Evolutionary conservation across 1,139 yeast species (phyloP), one percentile per base, ranked within the genome.

Genomic region (Lodderomyces parapsilosis): DNA sequence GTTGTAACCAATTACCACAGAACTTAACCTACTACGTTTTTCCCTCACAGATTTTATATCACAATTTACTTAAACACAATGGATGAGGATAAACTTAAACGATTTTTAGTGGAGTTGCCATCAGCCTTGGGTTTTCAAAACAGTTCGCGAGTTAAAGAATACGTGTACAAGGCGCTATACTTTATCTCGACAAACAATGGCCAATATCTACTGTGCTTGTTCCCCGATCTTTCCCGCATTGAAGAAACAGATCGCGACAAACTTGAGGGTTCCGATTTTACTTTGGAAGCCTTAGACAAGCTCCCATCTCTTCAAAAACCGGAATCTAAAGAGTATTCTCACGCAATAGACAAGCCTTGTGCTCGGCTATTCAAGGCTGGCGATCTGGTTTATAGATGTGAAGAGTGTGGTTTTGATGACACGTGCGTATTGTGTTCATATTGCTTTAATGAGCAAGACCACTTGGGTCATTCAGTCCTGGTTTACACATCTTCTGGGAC

Each of bases 371-470:
- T 86, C 50, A 70, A 68, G 37, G 55, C 60, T 3, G 85, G 85
- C 10, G 87, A 83, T 47, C 79, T 84, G 0, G 81, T 83, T 11
- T 86, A 82, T 55, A 66, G 86, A 44, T 86, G 94, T 55, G 62
- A 57, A 15, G 68, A 71, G 36, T 86, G 93, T 68, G 88, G 86
- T 1, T 78, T 74, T 49, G 95, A 86, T 59, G 80, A 79, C 9
- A 81, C 90, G 0, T 86, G 94, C 67, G 90, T 86, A 13, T 59
- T 86, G 23, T 86, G 95, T 60, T 76, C 73, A 10, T 65, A 77
- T 52, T 86, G 95, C 56, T 86, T 83, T 63, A 83, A 84, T 57
- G 75, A 77, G 43, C 71, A 72, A 2, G 89, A 84, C 54, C 95
- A 86, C 58, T 56, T 63, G 13, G 81, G 74, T 38, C 94, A 86